Conservation (phyloP, 257 asterid genomes). For the Fraxinus anomala region DNA sequence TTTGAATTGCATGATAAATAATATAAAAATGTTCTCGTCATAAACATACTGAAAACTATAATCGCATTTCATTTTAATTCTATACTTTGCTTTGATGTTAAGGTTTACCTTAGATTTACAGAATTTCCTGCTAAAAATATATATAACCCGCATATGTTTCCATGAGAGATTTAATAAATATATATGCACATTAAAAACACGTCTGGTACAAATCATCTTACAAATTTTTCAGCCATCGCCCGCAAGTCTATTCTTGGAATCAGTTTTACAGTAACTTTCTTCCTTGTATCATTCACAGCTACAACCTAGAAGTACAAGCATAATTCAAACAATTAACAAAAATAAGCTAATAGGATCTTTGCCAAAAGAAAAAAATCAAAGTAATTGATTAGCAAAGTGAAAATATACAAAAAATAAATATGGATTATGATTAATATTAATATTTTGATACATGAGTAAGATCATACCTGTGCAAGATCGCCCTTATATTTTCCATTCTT, state of each 20-base stretch:
- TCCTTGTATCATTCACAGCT: conserved; percentile 60
- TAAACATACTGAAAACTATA: conserved; percentile 15
- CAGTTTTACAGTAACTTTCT: conserved; percentile 81
- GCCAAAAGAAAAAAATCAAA: background rate
- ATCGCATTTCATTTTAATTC: background rate
- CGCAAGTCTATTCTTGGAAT: conserved; percentile 88
- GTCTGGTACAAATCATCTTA: conserved; percentile 38
- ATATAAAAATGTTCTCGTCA: background rate
- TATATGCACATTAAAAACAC: background rate
- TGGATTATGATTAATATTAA: background rate
- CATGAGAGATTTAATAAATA: background rate
- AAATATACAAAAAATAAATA: background rate
- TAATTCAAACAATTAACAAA: conserved; percentile 25
- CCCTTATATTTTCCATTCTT: conserved; percentile 95
- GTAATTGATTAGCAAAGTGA: background rate
- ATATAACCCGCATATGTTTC: background rate
- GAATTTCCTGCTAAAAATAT: background rate
- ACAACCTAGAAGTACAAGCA: conserved; percentile 55
- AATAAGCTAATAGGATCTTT: conserved; percentile 6
- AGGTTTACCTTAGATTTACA: background rate
- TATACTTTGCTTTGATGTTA: background rate
- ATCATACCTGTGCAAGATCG: conserved; percentile 78
- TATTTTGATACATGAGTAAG: conserved; percentile 21
- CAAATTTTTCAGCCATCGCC: conserved; percentile 90
- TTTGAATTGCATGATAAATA: conserved; percentile 14